Base-by-base conservation (phyloP, 257 asterid genomes). In the Solanum dulcamara region DNA sequence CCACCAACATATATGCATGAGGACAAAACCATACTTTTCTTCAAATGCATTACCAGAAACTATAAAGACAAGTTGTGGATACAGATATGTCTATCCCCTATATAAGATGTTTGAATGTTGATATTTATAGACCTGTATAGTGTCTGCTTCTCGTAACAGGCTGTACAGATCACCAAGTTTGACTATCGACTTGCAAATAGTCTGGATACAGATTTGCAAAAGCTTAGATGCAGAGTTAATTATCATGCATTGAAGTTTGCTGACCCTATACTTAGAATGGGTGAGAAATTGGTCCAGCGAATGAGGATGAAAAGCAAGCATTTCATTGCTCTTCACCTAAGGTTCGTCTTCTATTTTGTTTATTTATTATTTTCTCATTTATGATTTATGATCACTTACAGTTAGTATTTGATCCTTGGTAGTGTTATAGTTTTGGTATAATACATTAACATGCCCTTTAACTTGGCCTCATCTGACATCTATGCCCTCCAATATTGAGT, bases 181-280 rank as follows among this genome's bases (percentile, higher is more conserved):
- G 98, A 97, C 88, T 94, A 95, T 83, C 94, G 98, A 87, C 99
- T 97, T 90, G 86, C 98, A 85, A 97, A 95, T 91, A 92, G 87
- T 88, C 88, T 97, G 92, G 91, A 88, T 77, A 86, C 89, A 26
- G 99, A 97, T 82, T 88, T 93, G 83, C 99, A 97, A 89, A 97
- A 93, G 93, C 98, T 97, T 85, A 90, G 99, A 85, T 95, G 99
- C 89, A 92, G 98, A 92, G 98, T 92, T 82, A 97, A 97, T 84
- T 97, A 95, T 91, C 98, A 95, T 62, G 96, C 99, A 26, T 88
- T 97, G 89, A 95, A 87, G 92, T 97, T 97, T 93, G 94, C 95
- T 67, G 86, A 92, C 53, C 94, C 97, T 79, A 95, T 97, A 79
- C 92, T 83, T 86, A 86, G 89, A 85, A 92, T 95, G 96, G 99